Percentiles rank a stretch among this genome's conserved stretches.
phyloP scores from a whole-genome alignment of 345 rosid species.

The Pugionium dolabratum region DNA sequence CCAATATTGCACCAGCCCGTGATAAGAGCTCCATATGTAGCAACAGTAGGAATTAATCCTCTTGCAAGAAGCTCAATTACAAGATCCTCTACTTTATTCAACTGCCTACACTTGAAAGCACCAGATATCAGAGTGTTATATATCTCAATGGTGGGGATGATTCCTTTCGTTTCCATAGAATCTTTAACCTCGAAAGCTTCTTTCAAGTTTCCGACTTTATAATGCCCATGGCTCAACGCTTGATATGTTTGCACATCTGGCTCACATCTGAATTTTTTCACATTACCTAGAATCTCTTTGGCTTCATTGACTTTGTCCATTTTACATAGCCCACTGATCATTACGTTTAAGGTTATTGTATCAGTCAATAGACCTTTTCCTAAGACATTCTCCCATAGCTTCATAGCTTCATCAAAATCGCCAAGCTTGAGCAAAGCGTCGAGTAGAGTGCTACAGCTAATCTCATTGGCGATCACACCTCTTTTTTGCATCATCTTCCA shows the following conservation, averaged over 20 bases:
- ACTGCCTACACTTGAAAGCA: conserved; percentile 52
- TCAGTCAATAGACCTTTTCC: conserved; percentile 61
- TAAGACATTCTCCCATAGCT: conserved; percentile 65
- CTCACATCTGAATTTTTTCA: conserved; percentile 56
- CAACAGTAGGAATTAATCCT: conserved; percentile 50
- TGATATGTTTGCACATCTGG: conserved; percentile 75
- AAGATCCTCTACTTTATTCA: conserved; percentile 45
- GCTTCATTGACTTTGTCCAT: conserved; percentile 70
- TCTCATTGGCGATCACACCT: conserved; percentile 54
- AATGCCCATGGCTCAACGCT: conserved; percentile 71
- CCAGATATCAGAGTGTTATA: conserved; percentile 64
- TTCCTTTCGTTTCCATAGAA: conserved; percentile 50
- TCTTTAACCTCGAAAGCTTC: conserved; percentile 61
- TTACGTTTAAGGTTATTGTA: conserved; percentile 59
- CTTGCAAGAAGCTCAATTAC: conserved; percentile 47
- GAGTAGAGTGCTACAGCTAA: conserved; percentile 70
- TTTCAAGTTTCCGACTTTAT: conserved; percentile 64
- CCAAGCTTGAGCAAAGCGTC: conserved; percentile 70
- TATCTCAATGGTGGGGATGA: conserved; percentile 56
- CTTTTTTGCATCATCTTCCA: conserved; percentile 67
- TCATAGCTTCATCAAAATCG: conserved; percentile 56
- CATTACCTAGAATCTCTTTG: conserved; percentile 55
- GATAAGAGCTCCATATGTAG: conserved; percentile 66
- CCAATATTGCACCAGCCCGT: conserved; percentile 69
- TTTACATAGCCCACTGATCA: conserved; percentile 76